Evolutionary conservation across 208 protist genomes (phyloP).

Genomic region (Herpetomonas tarakana): DNA sequence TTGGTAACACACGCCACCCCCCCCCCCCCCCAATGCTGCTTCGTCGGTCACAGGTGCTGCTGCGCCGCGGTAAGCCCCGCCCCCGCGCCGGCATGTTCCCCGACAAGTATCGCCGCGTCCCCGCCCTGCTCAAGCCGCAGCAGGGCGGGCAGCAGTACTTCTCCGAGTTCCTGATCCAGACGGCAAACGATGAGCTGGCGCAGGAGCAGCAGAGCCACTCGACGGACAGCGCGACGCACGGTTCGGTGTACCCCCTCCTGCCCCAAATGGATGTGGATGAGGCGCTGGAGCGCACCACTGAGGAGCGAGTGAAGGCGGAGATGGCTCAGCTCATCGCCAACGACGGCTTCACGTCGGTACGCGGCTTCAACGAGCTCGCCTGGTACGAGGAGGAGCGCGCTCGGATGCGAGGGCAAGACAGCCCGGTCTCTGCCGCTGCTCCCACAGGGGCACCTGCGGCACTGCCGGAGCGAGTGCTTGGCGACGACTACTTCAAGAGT

Average conservation of each 20-base stretch:
- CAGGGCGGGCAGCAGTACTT: slow-evolving; percentile 89
- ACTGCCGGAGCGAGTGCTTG: slow-evolving; percentile 67
- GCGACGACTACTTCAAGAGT: slow-evolving; percentile 74
- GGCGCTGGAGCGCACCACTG: slow-evolving; percentile 34
- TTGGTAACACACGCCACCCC: slow-evolving; percentile 1
- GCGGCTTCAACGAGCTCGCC: slow-evolving; percentile 73
- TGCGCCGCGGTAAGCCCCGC: slow-evolving; percentile 83
- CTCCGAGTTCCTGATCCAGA: slow-evolving; percentile 65
- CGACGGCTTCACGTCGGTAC: slow-evolving; percentile 61
- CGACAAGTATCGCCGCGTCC: slow-evolving; percentile 83
- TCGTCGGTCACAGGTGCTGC: slow-evolving; percentile 18
- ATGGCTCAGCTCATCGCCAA: slow-evolving; percentile 46
- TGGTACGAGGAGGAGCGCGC: slow-evolving; percentile 74
- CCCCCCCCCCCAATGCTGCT: slow-evolving; percentile 14
- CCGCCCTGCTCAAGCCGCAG: slow-evolving; percentile 70
- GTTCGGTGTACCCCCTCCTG: slow-evolving; percentile 24
- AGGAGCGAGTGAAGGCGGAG: slow-evolving; percentile 43
- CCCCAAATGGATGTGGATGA: slow-evolving; percentile 62
- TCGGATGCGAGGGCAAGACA: slow-evolving; percentile 10
- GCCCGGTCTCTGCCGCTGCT: background rate
- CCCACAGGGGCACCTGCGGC: background rate
- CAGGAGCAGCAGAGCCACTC: slow-evolving; percentile 8
- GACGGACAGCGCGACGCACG: background rate
- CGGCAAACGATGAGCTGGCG: slow-evolving; percentile 54
- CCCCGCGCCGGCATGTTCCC: slow-evolving; percentile 80